A percentile compares a stretch with the other conserved stretches of the same genome.
Conservation (phyloP, 1,284 basidiomycete genomes). For the Boletellus sp. region DNA sequence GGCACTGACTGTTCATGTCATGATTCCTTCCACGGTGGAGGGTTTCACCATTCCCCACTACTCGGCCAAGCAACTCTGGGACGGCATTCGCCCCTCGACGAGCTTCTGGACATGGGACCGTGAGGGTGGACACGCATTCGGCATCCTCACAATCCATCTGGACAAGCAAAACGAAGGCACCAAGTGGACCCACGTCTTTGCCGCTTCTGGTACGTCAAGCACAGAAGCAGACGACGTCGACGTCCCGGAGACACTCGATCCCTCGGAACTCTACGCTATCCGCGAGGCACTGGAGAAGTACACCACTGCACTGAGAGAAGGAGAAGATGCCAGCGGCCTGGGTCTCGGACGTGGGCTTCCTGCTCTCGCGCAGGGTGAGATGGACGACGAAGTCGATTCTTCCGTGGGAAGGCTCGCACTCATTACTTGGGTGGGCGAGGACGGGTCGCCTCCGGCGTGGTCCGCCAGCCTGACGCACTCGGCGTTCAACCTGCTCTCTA, state of each 20-base stretch:
- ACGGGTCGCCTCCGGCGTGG: slow-evolving; percentile 46
- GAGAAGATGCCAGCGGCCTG: slow-evolving; percentile 51
- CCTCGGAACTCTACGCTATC: slow-evolving; percentile 75
- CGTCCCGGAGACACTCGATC: slow-evolving; percentile 87
- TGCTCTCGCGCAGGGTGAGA: slow-evolving; percentile 75
- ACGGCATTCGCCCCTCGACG: slow-evolving; percentile 60
- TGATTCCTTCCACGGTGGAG: slow-evolving; percentile 32
- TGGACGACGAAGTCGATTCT: slow-evolving; percentile 80
- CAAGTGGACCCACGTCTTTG: slow-evolving; percentile 84
- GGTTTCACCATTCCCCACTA: slow-evolving; percentile 53
- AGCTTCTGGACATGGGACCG: slow-evolving; percentile 90
- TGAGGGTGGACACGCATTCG: slow-evolving; percentile 60
- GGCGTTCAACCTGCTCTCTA: slow-evolving; percentile 57
- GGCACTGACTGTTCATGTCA: slow-evolving; percentile 64
- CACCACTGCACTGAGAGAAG: slow-evolving; percentile 56
- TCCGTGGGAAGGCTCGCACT: slow-evolving; percentile 58
- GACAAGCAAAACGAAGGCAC: slow-evolving; percentile 79
- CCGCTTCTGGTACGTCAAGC: slow-evolving; percentile 35
- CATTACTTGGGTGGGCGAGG: slow-evolving; percentile 59
- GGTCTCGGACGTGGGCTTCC: slow-evolving; percentile 67
- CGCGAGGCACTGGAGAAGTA: slow-evolving; percentile 84
- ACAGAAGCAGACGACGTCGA: slow-evolving; percentile 54
- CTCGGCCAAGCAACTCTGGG: slow-evolving; percentile 70
- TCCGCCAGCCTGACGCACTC: slow-evolving; percentile 35
- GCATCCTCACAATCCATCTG: slow-evolving; percentile 77